Conservation (phyloP, 2,329 filamentous ascomycete species). For the Alternaria arborescens region DNA sequence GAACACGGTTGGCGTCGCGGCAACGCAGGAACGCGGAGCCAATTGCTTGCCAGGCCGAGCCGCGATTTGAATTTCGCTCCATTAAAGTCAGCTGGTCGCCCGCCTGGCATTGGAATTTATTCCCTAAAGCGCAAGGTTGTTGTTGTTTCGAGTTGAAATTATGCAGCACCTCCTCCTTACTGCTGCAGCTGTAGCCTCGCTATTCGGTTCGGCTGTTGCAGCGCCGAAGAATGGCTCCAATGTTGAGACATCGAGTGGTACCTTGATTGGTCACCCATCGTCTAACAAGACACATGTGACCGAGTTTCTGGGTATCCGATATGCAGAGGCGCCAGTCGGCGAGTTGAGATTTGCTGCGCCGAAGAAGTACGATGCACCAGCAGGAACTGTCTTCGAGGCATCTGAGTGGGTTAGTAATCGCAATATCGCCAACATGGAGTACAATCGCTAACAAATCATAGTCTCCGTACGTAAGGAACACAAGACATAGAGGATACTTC, state of each 20-base stretch:
- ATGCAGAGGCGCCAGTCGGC: constrained; percentile 46
- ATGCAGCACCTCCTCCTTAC: constrained; percentile 24
- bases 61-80: constrained; percentile 8
- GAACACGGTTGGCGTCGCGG: constrained; percentile 1
- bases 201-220: constrained; percentile 20
- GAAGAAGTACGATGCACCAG: constrained; percentile 33
- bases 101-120: background rate
- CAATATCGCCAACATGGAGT: background rate
- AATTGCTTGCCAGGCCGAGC: constrained; percentile 6
- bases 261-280: constrained; percentile 43
- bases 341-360: constrained; percentile 46
- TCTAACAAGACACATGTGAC: constrained; percentile 31
- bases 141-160: constrained; percentile 18
- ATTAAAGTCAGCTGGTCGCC: constrained; percentile 12
- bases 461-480: constrained; percentile 31
- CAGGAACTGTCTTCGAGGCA: constrained; percentile 32
- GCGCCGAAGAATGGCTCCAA: constrained; percentile 1
- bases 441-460: constrained; percentile 21
- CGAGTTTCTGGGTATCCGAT: constrained; percentile 50
- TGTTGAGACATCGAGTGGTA: constrained; percentile 44
- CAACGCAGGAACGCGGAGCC: constrained; percentile 10
- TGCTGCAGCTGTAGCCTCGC: constrained; percentile 19
- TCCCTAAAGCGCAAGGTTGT: constrained; percentile 1
- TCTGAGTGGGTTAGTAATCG: constrained; percentile 30
- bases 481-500: background rate